Percentiles rank a stretch among this genome's conserved stretches.
These are phyloP conservation scores for Aspergillus uvarum DNA, from an alignment of 2,329 filamentous ascomycete species.

Conservation along the genomic window DNA sequence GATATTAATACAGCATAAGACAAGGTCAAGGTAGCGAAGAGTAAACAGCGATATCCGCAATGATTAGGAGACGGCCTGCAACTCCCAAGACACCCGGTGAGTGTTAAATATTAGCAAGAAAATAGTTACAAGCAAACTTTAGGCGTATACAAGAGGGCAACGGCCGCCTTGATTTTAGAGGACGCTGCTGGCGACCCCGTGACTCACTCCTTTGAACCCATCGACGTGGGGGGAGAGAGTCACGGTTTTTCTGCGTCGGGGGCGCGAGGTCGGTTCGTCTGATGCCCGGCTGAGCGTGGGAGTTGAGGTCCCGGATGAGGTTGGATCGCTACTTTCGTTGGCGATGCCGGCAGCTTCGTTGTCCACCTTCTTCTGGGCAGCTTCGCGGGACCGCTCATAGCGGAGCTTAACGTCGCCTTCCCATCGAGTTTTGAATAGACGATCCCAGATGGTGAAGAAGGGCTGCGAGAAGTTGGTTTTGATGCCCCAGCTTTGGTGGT, in stretches of 20 bases:
- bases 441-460: constrained; percentile 93
- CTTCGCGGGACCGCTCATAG: constrained; percentile 57
- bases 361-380: constrained; percentile 58
- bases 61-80: constrained; percentile 34
- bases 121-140: constrained; percentile 1
- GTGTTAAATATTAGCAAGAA: background rate
- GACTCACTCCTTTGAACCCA: constrained; percentile 36
- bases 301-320: constrained; percentile 24
- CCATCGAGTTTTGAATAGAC: constrained; percentile 78
- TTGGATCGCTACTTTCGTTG: constrained; percentile 29
- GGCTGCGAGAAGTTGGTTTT: constrained; percentile 61
- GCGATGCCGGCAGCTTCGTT: constrained; percentile 36
- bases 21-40: constrained; percentile 6
- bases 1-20: constrained; percentile 36
- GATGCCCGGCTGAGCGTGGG: constrained; percentile 27
- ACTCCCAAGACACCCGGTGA: constrained; percentile 21
- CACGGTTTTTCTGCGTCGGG: constrained; percentile 38
- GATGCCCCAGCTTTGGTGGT: constrained; percentile 99
- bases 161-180: constrained; percentile 27
- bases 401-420: constrained; percentile 63
- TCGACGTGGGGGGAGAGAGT: constrained; percentile 33
- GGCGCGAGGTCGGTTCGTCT: constrained; percentile 26
- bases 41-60: constrained; percentile 19
- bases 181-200: constrained; percentile 42
- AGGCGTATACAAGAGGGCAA: background rate